A percentile compares a stretch with the other conserved stretches of the same genome.
Conservation (phyloP, 768 basidiomycete genomes). For the Tephrocybe sp. region DNA sequence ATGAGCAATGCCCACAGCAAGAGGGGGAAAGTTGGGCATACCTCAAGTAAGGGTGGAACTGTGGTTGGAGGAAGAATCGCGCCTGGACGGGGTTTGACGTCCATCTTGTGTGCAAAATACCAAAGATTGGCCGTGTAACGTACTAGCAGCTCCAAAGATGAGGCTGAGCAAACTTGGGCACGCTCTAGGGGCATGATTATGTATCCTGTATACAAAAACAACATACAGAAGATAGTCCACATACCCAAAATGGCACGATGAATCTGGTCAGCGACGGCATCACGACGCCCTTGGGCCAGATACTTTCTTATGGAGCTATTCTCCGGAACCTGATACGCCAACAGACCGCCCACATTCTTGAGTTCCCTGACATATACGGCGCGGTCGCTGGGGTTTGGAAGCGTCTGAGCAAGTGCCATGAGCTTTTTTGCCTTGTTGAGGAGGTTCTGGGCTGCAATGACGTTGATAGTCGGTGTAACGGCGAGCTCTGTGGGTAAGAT, state of each 20-base stretch:
- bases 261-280: slow-evolving; percentile 83
- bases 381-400: slow-evolving; percentile 55
- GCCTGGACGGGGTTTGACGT: slow-evolving; percentile 48
- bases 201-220: neutral
- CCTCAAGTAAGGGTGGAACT: slow-evolving; percentile 27
- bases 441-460: slow-evolving; percentile 39
- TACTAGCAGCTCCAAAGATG: slow-evolving; percentile 60
- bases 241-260: slow-evolving; percentile 81
- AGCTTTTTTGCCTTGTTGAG: slow-evolving; percentile 65
- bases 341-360: slow-evolving; percentile 66
- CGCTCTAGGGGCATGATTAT: slow-evolving; percentile 37
- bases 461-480: slow-evolving; percentile 24
- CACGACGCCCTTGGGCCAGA: slow-evolving; percentile 71
- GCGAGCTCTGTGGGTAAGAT: too few species aligned
- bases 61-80: slow-evolving; percentile 40
- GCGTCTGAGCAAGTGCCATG: slow-evolving; percentile 53
- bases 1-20: slow-evolving; percentile 8
- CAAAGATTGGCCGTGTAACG: slow-evolving; percentile 66
- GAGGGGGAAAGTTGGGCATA: slow-evolving; percentile 14
- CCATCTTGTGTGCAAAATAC: slow-evolving; percentile 50
- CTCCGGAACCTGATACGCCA: slow-evolving; percentile 84
- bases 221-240: slow-evolving; percentile 25
- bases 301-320: slow-evolving; percentile 74
- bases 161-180: slow-evolving; percentile 48
- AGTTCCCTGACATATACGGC: slow-evolving; percentile 68